Evolutionary conservation across 2,329 filamentous ascomycete species (phyloP), one percentile per base, ranked within the genome.

Genomic region (Cucurbitaria berberidis): DNA sequence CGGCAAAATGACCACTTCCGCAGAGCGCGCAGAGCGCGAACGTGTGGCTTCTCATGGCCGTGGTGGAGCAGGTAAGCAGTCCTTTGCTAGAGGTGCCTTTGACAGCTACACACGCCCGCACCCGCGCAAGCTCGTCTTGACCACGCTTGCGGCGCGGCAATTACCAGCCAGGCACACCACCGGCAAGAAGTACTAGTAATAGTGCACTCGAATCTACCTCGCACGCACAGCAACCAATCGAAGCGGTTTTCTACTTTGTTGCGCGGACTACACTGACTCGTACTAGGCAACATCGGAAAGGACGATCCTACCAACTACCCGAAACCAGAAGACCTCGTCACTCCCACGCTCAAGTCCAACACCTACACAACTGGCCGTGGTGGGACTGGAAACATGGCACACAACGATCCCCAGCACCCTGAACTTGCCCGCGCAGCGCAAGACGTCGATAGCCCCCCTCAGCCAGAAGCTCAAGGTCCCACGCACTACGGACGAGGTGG

Each of bases 341-440:
- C 92, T 1, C 93, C 93, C 1, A 89, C 86, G 11, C 85, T 98
- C 71, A 96, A 96, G 78, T 84, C 84, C 41, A 79, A 89, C n/a
- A 81, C 90, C 61, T 92, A 93, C 70, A 96, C 93, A 18, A 97
- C 93, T 3, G 93, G 93, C 51, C 89, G 93, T 45, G 93, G 93
- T 50, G 93, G 93, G 56, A 87, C 85, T 4, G 92, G 92, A 55
- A 96, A 96, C 80, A 96, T 96, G 89, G 86, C 89, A 42, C 87
- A 88, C 70, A 86, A 85, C 58, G 88, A 95, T 65, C 86, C 88
- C 3, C 77, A 81, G 36, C 86, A 78, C 58, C 82, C 85, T 8
- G 81, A 84, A 57, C 70, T 90, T 71, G 91, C 93, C 30, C 88
- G 93, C 59, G 82, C 86, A 48, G 87, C 87, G 36, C 93, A 98